A percentile compares a stretch with the other conserved stretches of the same genome.
These are phyloP conservation scores for Volvox africanus DNA, from an alignment of 139 green algal species.

Conservation along the genomic window DNA sequence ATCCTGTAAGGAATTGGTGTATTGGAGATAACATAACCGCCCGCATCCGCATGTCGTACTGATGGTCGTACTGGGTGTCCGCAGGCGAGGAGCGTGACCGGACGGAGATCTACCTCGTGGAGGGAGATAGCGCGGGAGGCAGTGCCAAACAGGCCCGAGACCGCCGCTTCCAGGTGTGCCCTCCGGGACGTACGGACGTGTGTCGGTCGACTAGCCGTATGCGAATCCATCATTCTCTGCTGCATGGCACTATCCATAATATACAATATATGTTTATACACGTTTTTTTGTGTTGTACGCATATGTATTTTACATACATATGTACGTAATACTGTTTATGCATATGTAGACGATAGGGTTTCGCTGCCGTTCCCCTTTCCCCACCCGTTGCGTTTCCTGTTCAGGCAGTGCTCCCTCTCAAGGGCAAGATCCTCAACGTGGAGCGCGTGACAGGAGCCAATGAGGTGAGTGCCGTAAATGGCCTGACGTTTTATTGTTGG, in stretches of 20 bases:
- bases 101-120: slow-evolving; percentile 97
- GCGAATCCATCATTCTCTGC: too few relatives aligned
- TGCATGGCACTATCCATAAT: too few relatives aligned
- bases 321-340: too few relatives aligned
- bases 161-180: slow-evolving; percentile 56
- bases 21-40: too few relatives aligned
- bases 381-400: neutral
- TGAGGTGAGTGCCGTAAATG: slow-evolving; percentile 3
- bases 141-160: slow-evolving; percentile 96
- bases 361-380: neutral
- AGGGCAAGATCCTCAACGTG: slow-evolving; percentile 99
- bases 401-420: slow-evolving; percentile 95
- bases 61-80: too few relatives aligned
- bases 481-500: too few relatives aligned
- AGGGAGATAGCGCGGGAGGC: slow-evolving; percentile 96
- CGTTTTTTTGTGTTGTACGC: too few relatives aligned
- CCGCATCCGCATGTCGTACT: too few relatives aligned
- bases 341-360: too few relatives aligned
- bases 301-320: too few relatives aligned
- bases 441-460: slow-evolving; percentile 71
- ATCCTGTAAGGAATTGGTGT: too few relatives aligned
- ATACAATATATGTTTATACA: too few relatives aligned
- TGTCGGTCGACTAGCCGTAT: neutral
- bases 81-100: slow-evolving; percentile 31
- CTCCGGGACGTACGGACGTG: neutral